Conservation (phyloP, 352 stramenopile genomes). For the Phytophthora nicotianae region DNA sequence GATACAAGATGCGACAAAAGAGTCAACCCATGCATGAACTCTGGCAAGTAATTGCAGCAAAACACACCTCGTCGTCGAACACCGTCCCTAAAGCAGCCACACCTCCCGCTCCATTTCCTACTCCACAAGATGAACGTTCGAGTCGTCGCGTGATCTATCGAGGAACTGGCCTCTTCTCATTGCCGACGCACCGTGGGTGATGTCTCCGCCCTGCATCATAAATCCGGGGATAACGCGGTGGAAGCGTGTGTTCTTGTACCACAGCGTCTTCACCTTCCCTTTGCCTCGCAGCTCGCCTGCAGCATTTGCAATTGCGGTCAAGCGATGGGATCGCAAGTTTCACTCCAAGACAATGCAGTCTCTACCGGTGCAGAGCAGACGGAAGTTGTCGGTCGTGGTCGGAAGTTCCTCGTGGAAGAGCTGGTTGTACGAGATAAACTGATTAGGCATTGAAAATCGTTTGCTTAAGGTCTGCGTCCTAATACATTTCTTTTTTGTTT, state of each 20-base stretch:
- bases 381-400: constrained; percentile 70
- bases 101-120: constrained; percentile 93
- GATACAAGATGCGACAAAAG: not conserved
- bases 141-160: not conserved
- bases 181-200: constrained; percentile 78
- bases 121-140: not conserved
- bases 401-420: constrained; percentile 80
- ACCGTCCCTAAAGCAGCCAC: constrained; percentile 93
- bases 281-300: constrained; percentile 59
- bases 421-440: constrained; percentile 21
- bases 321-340: not conserved
- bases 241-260: constrained; percentile 95
- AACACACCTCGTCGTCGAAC: constrained; percentile 95
- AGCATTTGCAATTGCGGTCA: not conserved
- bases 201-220: constrained; percentile 96
- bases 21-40: not conserved
- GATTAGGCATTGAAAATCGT: not conserved
- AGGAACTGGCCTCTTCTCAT: not conserved
- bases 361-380: constrained; percentile 68
- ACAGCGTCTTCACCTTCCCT: constrained; percentile 70
- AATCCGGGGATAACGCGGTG: constrained; percentile 97
- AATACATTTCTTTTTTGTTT: not conserved
- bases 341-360: constrained; percentile 12
- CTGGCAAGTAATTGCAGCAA: not conserved
- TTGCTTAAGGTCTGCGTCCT: too few species aligned